Base-by-base conservation (phyloP, 2,329 filamentous ascomycete species). In the Mycosphaerella sp. region DNA sequence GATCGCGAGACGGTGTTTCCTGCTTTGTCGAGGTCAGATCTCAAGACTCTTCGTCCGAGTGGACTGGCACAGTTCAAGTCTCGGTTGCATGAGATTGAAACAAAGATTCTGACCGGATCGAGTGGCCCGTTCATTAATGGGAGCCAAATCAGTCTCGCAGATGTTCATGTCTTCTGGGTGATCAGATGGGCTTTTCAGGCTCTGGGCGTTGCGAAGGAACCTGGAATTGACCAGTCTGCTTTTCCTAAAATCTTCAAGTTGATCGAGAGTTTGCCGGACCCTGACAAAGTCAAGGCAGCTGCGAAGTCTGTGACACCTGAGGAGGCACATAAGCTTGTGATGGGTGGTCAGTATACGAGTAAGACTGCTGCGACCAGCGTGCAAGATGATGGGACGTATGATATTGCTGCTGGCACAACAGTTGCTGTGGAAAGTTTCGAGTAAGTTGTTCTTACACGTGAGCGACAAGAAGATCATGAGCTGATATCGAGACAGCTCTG, bases 391-490 rank as follows among this genome's bases (percentile, higher is more conserved):
- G 60, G 64, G 53, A 55, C 64, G 10, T 49, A 59, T 40, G 62
- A 58, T 0, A 44, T 66, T 29, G 39, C 45, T 32, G 55, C 47
- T 10, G 65, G 65, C 1, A 61, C 57, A 8, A 40, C 39, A 34
- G 62, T 66, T 9, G 61, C 50, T 2, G 54, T 67, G 34, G 65
- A 67, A 60, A 64, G 58, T 44, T 58, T 61, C 39, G 65, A 67
- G 64, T 66, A 46, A 59, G 64, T 63, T 36, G 8, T 38, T 45
- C 21, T 14, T 6, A 29, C 26, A 29, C 6, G 4, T 29, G 17
- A 10, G 10, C 8, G 7, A 4, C 29, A 9, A 4, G 8, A n/a
- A 11, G 40, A 41, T 17, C 12, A 29, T 14, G 42, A 44, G 39
- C 60, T 58, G 29, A 57, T 29, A 14, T 29, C 14, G 5, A n/a